These are phyloP conservation scores for Neckera pumila DNA, from an alignment of 225 moss, liverwort and hornwort genomes.

Conservation along the genomic window DNA sequence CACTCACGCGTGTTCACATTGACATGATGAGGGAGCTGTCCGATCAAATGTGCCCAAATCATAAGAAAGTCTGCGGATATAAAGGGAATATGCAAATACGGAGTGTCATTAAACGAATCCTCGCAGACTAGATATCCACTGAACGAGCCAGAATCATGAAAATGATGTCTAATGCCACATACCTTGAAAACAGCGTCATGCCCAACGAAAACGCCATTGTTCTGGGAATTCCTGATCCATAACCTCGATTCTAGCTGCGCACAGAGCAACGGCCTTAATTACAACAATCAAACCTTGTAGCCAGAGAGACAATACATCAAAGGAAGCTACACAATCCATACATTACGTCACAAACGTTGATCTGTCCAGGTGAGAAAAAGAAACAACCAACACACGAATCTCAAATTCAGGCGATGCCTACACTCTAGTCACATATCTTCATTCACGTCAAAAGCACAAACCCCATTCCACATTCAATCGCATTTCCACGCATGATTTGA, in stretches of 20 bases:
- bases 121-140: background rate
- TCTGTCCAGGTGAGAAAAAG: background rate
- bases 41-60: no score
- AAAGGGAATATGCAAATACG: background rate
- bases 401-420: background rate
- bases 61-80: no score
- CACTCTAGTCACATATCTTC: background rate
- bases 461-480: background rate
- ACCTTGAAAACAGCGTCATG: constrained; percentile 11
- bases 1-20: background rate
- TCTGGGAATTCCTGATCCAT: constrained; percentile 15
- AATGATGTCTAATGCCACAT: background rate
- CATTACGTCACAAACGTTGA: background rate
- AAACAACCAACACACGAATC: background rate
- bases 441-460: background rate
- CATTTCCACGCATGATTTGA: background rate
- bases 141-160: background rate
- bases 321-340: background rate
- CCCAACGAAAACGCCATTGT: background rate
- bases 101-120: background rate
- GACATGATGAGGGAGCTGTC: background rate
- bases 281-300: background rate
- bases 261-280: background rate
- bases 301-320: background rate
- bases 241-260: constrained; percentile 38